phyloP scores from a whole-genome alignment of 805 yeast species.

The Pichia californica region DNA sequence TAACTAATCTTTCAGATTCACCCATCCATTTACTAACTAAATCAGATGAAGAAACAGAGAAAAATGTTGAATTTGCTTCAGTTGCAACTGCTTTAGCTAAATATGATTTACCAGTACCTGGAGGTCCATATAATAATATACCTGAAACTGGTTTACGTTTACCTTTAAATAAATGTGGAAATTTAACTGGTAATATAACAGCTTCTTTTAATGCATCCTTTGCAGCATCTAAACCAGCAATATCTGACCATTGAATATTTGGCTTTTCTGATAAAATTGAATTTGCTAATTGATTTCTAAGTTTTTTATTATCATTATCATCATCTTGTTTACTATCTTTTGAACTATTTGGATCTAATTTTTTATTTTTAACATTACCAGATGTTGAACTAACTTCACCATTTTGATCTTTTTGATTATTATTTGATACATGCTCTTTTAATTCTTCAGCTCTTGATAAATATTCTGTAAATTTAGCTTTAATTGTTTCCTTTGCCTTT shows the following conservation, averaged over 20 bases:
- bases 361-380: conserved; percentile 53
- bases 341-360: conserved; percentile 30
- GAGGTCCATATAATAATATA: conserved; percentile 83
- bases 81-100: conserved; percentile 98
- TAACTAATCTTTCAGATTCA: conserved; percentile 92
- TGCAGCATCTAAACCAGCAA: conserved; percentile 93
- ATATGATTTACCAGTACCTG: conserved; percentile 97
- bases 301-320: conserved; percentile 78
- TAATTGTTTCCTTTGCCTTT: conserved; percentile 79
- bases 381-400: conserved; percentile 48
- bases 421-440: conserved; percentile 78
- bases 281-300: conserved; percentile 85
- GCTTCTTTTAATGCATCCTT: conserved; percentile 97
- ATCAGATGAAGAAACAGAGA: conserved; percentile 93
- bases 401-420: conserved; percentile 36
- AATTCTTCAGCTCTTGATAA: conserved; percentile 88
- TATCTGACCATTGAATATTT: conserved; percentile 88
- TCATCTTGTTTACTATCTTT: conserved; percentile 37
- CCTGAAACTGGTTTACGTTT: conserved; percentile 92
- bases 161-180: conserved; percentile 93
- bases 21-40: conserved; percentile 99
- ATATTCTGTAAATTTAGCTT: conserved; percentile 87
- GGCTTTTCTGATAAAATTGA: conserved; percentile 91
- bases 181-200: conserved; percentile 90
- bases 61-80: conserved; percentile 94